phyloP scores from a whole-genome alignment of 2,329 filamentous ascomycete species.

The Aureobasidium melanogenum region DNA sequence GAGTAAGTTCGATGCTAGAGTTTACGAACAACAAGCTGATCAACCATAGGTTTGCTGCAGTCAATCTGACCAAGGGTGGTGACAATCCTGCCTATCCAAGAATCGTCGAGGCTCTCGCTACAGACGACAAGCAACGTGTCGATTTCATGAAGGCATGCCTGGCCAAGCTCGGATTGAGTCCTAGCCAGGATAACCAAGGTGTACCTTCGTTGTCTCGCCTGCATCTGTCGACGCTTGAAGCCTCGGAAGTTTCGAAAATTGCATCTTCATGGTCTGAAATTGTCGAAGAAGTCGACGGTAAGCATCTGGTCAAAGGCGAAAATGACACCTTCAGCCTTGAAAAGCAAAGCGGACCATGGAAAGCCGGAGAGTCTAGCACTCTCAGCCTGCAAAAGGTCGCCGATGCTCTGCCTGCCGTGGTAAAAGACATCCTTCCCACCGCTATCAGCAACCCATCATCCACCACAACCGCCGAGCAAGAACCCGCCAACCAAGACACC shows the following conservation, averaged over 20 bases:
- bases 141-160: slow-evolving; percentile 74
- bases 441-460: background rate
- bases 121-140: slow-evolving; percentile 60
- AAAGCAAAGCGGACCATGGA: slow-evolving; percentile 35
- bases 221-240: slow-evolving; percentile 65
- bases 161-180: slow-evolving; percentile 69
- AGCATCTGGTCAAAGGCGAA: slow-evolving; percentile 68
- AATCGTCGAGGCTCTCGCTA: slow-evolving; percentile 57
- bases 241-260: slow-evolving; percentile 57
- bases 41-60: slow-evolving; percentile 62
- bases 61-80: slow-evolving; percentile 61
- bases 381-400: slow-evolving; percentile 19
- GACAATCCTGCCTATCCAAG: slow-evolving; percentile 60
- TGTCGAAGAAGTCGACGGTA: slow-evolving; percentile 45
- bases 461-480: background rate
- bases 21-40: slow-evolving; percentile 15
- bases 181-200: slow-evolving; percentile 58
- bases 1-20: slow-evolving; percentile 51
- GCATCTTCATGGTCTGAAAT: slow-evolving; percentile 57
- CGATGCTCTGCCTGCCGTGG: slow-evolving; percentile 22
- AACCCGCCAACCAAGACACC: slow-evolving; percentile 32
- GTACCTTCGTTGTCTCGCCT: slow-evolving; percentile 74
- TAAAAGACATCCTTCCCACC: slow-evolving; percentile 16
- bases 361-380: slow-evolving; percentile 23
- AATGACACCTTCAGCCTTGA: slow-evolving; percentile 76